phyloP scores from a whole-genome alignment of 257 asterid genomes.

The Avicennia marina region DNA sequence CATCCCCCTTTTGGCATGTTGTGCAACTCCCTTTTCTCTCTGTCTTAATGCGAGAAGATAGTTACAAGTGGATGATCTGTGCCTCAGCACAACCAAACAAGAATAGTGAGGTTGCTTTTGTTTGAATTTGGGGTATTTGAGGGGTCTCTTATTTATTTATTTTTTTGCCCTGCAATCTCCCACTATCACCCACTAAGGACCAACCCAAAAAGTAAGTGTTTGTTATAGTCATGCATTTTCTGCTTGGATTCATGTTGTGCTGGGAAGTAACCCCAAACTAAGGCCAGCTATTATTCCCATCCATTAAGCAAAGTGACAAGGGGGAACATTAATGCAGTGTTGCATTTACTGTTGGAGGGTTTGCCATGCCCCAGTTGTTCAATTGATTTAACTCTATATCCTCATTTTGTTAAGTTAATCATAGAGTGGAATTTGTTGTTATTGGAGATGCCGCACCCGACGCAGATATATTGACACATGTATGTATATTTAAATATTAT shows the following conservation, averaged over 20 bases:
- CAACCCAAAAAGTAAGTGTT: conserved; percentile 19
- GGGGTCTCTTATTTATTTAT: neutral
- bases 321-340: conserved; percentile 15
- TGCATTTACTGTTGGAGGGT: conserved; percentile 17
- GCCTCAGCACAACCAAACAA: conserved; percentile 23
- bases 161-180: conserved; percentile 29
- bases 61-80: conserved; percentile 30
- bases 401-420: too few species aligned
- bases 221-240: conserved; percentile 23
- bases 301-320: conserved; percentile 37
- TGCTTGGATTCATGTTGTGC: conserved; percentile 29
- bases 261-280: conserved; percentile 34
- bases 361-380: too few species aligned
- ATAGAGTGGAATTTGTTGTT: too few species aligned
- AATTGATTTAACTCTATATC: too few species aligned
- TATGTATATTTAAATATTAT: too few species aligned
- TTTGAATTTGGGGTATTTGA: conserved; percentile 6
- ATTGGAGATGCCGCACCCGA: too few species aligned
- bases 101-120: neutral
- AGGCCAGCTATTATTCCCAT: conserved; percentile 53
- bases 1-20: conserved; percentile 23
- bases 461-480: too few species aligned
- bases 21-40: conserved; percentile 24
- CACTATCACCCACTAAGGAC: conserved; percentile 22
- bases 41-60: conserved; percentile 34